Percentiles rank a stretch among this genome's conserved stretches.
These are phyloP conservation scores for Backusella morwellensis DNA, from an alignment of 192 early-diverging fungal species.

Conservation along the genomic window DNA sequence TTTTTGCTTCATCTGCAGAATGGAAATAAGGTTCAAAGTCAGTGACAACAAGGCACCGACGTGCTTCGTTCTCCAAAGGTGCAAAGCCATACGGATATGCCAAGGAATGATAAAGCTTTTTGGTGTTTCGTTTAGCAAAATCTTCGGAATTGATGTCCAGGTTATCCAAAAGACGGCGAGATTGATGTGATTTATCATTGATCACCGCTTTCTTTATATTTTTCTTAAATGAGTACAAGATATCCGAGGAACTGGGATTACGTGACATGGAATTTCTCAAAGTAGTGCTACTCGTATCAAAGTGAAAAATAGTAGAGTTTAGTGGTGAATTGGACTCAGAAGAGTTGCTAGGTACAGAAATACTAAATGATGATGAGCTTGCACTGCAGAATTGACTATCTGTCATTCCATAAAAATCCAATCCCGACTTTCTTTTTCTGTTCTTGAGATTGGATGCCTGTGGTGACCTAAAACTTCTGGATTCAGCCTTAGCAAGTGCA, in stretches of 20 bases:
- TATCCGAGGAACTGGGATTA: neutral
- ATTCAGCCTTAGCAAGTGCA: constrained; percentile 27
- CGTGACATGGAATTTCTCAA: neutral
- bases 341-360: neutral
- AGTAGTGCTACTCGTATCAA: neutral
- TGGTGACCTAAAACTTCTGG: constrained; percentile 2
- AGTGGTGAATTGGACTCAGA: neutral
- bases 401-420: neutral
- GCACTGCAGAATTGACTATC: neutral
- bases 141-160: constrained; percentile 31
- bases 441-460: neutral
- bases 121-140: constrained; percentile 24
- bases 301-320: neutral
- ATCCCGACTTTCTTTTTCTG: neutral
- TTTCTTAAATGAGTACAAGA: constrained; percentile 17
- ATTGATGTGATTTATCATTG: constrained; percentile 25
- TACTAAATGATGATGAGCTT: neutral
- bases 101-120: constrained; percentile 24
- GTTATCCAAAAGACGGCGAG: neutral
- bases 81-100: constrained; percentile 7
- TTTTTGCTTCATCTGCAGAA: constrained; percentile 63
- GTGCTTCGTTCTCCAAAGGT: constrained; percentile 19
- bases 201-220: constrained; percentile 16
- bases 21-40: constrained; percentile 78
- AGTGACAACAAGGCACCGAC: constrained; percentile 58